These are phyloP conservation scores for Colletotrichum sojae DNA, from an alignment of 2,329 filamentous ascomycete genomes.

Conservation along the genomic window DNA sequence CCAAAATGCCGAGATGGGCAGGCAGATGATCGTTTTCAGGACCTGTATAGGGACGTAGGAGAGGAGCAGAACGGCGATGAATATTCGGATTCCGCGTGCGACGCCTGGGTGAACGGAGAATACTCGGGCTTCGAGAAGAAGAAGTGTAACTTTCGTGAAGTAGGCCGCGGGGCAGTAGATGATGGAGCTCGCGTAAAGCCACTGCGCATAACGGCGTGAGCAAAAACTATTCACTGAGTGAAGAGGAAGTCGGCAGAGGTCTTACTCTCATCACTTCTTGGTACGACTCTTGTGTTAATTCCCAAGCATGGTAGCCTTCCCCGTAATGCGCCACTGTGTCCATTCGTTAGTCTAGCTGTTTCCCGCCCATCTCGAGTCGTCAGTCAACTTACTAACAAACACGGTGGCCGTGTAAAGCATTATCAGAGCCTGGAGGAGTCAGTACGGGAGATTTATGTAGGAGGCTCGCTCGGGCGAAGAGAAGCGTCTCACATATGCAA, in stretches of 20 bases:
- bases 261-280: slow-evolving; percentile 40
- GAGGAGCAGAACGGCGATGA: slow-evolving; percentile 46
- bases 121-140: slow-evolving; percentile 50
- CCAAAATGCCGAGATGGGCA: slow-evolving; percentile 46
- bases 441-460: not conserved
- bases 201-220: slow-evolving; percentile 34
- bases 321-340: slow-evolving; percentile 45
- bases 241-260: not conserved
- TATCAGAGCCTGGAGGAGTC: not conserved
- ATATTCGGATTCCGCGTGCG: slow-evolving; percentile 47
- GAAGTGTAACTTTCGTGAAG: slow-evolving; percentile 50
- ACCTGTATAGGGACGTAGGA: slow-evolving; percentile 48
- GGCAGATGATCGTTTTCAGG: slow-evolving; percentile 46
- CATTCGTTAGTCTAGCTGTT: not conserved
- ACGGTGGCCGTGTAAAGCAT: slow-evolving; percentile 25
- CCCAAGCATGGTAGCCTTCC: slow-evolving; percentile 45
- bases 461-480: not conserved
- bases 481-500: slow-evolving; percentile 26
- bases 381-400: slow-evolving; percentile 26
- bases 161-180: slow-evolving; percentile 49
- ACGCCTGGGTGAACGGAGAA: slow-evolving; percentile 46
- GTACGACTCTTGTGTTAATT: slow-evolving; percentile 41
- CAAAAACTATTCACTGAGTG: not conserved
- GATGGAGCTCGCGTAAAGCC: slow-evolving; percentile 48
- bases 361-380: not conserved